phyloP scores from a whole-genome alignment of 371 early-diverging fungal species.

The Smittium culicis region DNA sequence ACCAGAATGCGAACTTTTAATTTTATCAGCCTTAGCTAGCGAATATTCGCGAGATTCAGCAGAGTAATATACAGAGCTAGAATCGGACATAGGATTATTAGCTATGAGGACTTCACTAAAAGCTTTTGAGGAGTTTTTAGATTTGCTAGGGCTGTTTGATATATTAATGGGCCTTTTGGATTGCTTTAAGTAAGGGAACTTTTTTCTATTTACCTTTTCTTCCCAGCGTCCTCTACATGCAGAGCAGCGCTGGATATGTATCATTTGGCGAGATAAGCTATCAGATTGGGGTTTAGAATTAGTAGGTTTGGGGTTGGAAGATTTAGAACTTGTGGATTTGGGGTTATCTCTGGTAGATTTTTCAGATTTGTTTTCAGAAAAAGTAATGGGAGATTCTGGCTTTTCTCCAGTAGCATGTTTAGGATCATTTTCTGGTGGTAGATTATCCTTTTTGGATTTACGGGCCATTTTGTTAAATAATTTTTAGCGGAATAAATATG shows the following conservation, averaged over 20 bases:
- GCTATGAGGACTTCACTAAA: background rate
- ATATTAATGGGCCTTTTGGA: background rate
- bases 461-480: too few relatives aligned
- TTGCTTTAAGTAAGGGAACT: constrained; percentile 7
- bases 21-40: too few relatives aligned
- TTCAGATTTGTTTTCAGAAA: background rate
- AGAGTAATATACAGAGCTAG: background rate
- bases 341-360: background rate
- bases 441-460: background rate
- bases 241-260: constrained; percentile 7
- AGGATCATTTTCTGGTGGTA: background rate
- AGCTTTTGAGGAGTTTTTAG: background rate
- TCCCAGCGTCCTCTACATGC: constrained; percentile 3
- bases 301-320: background rate
- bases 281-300: background rate
- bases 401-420: background rate
- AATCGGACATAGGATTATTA: background rate
- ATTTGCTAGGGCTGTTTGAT: background rate
- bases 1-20: too few relatives aligned
- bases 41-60: too few relatives aligned
- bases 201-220: background rate
- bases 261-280: background rate
- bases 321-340: background rate
- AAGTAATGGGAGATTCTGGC: too few relatives aligned
- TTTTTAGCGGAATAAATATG: too few relatives aligned